Conservation (phyloP, 129 eudicot genomes). For the Smallanthus sonchifolius region DNA sequence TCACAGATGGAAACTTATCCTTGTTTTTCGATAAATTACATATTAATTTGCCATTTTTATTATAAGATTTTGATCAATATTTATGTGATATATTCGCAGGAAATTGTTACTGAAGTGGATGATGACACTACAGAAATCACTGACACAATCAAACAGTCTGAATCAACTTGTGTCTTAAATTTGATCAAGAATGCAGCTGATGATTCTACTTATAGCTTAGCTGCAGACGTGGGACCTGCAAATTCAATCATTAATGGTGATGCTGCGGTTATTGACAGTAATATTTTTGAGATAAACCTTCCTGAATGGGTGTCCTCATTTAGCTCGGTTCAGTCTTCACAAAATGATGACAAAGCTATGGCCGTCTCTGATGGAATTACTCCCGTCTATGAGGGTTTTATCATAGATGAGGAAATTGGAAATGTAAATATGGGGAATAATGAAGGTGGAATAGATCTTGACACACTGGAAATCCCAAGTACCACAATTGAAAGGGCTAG, state of each 20-base stretch:
- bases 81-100: conserved; percentile 36
- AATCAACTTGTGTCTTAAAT: conserved; percentile 24
- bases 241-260: conserved; percentile 12
- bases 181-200: conserved; percentile 26
- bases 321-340: conserved; percentile 21
- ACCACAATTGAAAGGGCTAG: conserved; percentile 49
- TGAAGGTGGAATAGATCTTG: conserved; percentile 34
- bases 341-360: conserved; percentile 27
- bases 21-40: not conserved
- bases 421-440: conserved; percentile 30
- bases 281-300: conserved; percentile 25
- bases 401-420: conserved; percentile 36
- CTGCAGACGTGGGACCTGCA: conserved; percentile 25
- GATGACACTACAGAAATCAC: conserved; percentile 16
- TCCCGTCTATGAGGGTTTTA: conserved; percentile 74
- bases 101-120: conserved; percentile 27
- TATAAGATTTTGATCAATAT: conserved; percentile 6
- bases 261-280: conserved; percentile 23
- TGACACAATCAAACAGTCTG: conserved; percentile 18
- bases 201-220: conserved; percentile 32
- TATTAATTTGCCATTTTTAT: not conserved
- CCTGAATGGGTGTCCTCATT: conserved; percentile 30
- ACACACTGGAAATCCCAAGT: conserved; percentile 37
- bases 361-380: conserved; percentile 40
- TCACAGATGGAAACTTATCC: conserved; percentile 5